Base-by-base conservation (phyloP, 2,329 filamentous ascomycete genomes). In the Arachnomyces sp. region DNA sequence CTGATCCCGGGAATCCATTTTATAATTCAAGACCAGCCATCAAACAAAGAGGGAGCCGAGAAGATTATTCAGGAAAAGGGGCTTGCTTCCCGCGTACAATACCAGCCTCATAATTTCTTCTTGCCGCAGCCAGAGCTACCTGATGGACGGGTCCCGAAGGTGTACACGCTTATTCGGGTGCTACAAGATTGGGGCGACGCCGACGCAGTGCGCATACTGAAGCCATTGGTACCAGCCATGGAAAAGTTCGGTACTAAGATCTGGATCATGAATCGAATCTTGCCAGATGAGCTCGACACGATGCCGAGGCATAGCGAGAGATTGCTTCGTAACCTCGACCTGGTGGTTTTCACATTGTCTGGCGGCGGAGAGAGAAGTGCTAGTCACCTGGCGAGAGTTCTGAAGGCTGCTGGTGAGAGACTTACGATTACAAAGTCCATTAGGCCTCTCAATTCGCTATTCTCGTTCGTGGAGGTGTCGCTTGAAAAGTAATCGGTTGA, bases 311-410 rank as follows among this genome's bases (percentile, higher is more conserved):
- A 38, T 25, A 38, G 25, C n/a, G 36, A 38, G 25, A 13, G 13
- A 30, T 15, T 16, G 13, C 28, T 38, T 17, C 20, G 36, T 8
- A 30, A 13, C n/a, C 29, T 25, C 12, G 36, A 38, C 20, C 14
- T 38, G 6, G 12, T 38, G 20, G 31, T 38, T 28, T 38, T 31
- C 36, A 38, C 36, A n/a, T 20, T 38, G 36, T 38, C 16, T 20
- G 36, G 20, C 8, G 36, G 25, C 4, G 14, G 18, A 3, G 36
- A 38, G 36, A 38, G 36, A 16, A 38, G 20, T 9, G 20, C 20
- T 9, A 25, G 20, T 25, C 20, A 25, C 20, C 9, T 25, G 20
- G 9, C 20, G 9, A 25, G 20, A 25, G 9, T 25, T 25, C 20
- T 25, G 20, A 25, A 25, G 20, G 9, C 20, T 5, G 20, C 20